Conservation (phyloP, 2,329 filamentous ascomycete species). For the Claviceps spartinae region DNA sequence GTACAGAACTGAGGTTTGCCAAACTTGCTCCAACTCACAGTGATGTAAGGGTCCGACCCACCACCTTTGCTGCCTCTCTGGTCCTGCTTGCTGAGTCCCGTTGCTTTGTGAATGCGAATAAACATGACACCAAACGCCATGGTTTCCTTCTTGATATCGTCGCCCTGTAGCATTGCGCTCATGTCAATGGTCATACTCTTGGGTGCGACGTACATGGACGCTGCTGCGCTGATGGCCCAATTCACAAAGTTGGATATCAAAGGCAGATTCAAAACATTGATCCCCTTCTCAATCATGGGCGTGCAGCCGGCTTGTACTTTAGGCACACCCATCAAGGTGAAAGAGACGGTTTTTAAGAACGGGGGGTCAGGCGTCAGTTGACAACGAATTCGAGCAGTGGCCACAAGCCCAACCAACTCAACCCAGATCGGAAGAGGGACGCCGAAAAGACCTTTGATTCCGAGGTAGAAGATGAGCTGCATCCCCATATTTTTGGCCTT, state of each 20-base stretch:
- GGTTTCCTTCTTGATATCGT: conserved; percentile 83
- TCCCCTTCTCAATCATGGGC: conserved; percentile 80
- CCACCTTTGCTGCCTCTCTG: conserved; percentile 66
- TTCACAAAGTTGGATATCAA: conserved; percentile 95
- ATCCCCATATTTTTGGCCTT: conserved; percentile 95
- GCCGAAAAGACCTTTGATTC: conserved; percentile 77
- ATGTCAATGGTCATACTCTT: conserved; percentile 90
- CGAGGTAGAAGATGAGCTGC: conserved; percentile 88
- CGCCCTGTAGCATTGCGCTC: conserved; percentile 78
- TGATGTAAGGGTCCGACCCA: conserved; percentile 91
- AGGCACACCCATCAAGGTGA: conserved; percentile 87
- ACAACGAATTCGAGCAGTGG: conserved; percentile 69
- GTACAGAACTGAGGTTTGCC: conserved; percentile 97
- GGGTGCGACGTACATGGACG: conserved; percentile 83
- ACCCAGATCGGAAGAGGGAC: conserved; percentile 80
- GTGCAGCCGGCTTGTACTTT: conserved; percentile 82
- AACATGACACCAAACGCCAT: conserved; percentile 80
- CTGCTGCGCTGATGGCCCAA: conserved; percentile 78
- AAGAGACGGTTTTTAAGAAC: conserved; percentile 81
- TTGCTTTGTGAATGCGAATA: conserved; percentile 79
- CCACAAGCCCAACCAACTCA: conserved; percentile 80
- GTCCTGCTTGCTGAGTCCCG: conserved; percentile 85
- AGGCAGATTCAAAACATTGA: conserved; percentile 84
- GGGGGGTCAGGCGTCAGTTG: conserved; percentile 83
- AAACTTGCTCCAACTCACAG: conserved; percentile 88